phyloP scores from a whole-genome alignment of 345 rosid species.

The Odontarrhena argentea region DNA sequence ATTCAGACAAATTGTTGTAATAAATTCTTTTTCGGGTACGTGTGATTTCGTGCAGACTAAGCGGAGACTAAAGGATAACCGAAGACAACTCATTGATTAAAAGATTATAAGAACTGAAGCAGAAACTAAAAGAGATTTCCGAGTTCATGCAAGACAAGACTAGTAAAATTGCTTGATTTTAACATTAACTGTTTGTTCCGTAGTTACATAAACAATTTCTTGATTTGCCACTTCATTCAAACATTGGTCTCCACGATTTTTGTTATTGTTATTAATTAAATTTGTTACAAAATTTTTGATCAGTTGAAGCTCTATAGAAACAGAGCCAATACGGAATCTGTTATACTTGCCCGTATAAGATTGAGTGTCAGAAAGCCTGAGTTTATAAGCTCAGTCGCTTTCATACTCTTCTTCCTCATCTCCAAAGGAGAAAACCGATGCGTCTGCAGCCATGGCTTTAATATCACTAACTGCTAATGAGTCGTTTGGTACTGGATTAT shows the following conservation, averaged over 20 bases:
- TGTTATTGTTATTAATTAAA: neutral
- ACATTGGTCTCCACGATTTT: neutral
- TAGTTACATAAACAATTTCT: too few species aligned
- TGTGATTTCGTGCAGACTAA: too few species aligned
- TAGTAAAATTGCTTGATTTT: too few species aligned
- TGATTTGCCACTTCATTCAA: neutral
- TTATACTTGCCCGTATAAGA: neutral
- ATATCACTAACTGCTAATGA: constrained; percentile 55
- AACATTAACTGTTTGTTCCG: too few species aligned
- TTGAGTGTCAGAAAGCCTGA: neutral
- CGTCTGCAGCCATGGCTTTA: constrained; percentile 87
- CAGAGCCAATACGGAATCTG: neutral
- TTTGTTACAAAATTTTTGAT: neutral
- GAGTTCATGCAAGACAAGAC: too few species aligned
- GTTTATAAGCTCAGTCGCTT: constrained; percentile 49
- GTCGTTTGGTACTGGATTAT: constrained; percentile 12
- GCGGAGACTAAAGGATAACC: too few species aligned
- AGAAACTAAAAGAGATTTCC: too few species aligned
- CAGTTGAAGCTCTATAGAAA: neutral
- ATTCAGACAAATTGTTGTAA: too few species aligned
- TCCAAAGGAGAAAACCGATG: constrained; percentile 85
- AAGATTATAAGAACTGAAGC: too few species aligned
- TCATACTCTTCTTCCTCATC: constrained; percentile 86
- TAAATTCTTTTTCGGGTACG: too few species aligned
- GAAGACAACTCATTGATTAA: too few species aligned